Base-by-base conservation (phyloP, 441 rosid genomes). In the Gossypium gossypioides region DNA sequence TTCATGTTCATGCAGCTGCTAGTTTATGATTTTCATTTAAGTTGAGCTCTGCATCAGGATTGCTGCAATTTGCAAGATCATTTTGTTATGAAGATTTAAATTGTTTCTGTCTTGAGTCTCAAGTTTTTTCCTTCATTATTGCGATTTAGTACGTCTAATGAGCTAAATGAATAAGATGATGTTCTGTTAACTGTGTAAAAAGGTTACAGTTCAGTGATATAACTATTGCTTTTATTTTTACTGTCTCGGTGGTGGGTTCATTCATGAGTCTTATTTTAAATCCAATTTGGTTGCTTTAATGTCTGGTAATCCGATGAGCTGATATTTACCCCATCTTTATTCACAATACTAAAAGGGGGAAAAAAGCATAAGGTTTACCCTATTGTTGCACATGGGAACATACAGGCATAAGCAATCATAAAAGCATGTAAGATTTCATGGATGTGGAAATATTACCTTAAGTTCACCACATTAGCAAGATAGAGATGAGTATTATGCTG, bases 401-500 rank as follows among this genome's bases (percentile, higher is more conserved):
- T 19, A 62, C 10, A 62, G 8, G 15, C 15, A 2, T 13, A 15
- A 42, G 70, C 56, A 66, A 66, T 10, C n/a, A 56, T 7, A 56
- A 56, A 21, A 56, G 25, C 13, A 66, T 21, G 58, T 40, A 50
- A 60, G 13, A 46, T 65, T 66, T 22, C 40, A 22, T n/a, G 56
- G 24, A 50, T 27, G 67, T 7, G 65, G 63, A 68, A 75, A 64
- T 24, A 61, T 74, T 82, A 91, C 98, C 96, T 94, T 77, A 94
- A 79, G 80, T 87, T 88, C 78, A 90, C 89, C 59, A 92, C 96
- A 82, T 93, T 86, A 78, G 91, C 93, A 50, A 94, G 97, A 84
- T 89, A 92, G 18, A 94, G 84, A 81, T 84, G 87, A n/a, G 99
- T 94, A 64, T 86, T 84, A 79, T 87, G 85, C 90, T 94, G 99